phyloP scores from a whole-genome alignment of 2,329 filamentous ascomycete genomes.

The Leptographium procerum region DNA sequence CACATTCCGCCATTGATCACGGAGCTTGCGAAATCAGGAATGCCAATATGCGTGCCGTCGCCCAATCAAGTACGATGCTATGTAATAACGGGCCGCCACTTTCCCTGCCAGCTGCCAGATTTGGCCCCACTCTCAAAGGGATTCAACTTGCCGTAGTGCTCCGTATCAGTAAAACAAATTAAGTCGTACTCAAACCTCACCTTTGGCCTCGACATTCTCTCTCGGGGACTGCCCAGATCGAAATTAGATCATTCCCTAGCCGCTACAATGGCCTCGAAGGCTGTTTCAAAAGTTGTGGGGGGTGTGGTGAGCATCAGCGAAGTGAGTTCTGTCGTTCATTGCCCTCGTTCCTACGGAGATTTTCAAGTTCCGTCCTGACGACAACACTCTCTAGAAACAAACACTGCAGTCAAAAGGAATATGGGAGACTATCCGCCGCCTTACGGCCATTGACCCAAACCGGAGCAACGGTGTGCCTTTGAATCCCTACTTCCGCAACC shows the following conservation, averaged over 20 bases:
- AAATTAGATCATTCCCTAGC: slow-evolving; percentile 17
- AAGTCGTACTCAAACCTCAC: not conserved
- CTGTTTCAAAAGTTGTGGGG: slow-evolving; percentile 42
- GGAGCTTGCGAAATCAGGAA: not conserved
- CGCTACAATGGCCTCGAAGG: slow-evolving; percentile 46
- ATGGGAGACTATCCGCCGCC: slow-evolving; percentile 72
- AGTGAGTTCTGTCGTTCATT: slow-evolving; percentile 28
- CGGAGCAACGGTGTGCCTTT: slow-evolving; percentile 87
- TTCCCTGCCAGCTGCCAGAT: slow-evolving; percentile 4
- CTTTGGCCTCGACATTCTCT: not conserved
- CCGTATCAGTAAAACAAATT: not conserved
- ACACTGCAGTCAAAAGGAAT: slow-evolving; percentile 81
- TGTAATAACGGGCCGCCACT: not conserved
- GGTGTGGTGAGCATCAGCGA: slow-evolving; percentile 45
- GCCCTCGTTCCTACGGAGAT: no score
- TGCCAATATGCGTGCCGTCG: not conserved
- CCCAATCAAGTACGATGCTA: slow-evolving; percentile 1
- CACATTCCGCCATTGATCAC: not conserved
- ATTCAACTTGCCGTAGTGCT: not conserved
- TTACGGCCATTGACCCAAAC: slow-evolving; percentile 71
- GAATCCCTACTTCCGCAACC: slow-evolving; percentile 86
- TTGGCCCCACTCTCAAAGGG: not conserved
- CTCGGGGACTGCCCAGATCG: not conserved
- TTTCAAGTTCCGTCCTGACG: not conserved
- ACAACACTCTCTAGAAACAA: slow-evolving; percentile 63